Conservation (phyloP, 2,329 filamentous ascomycete species). For the Penicillium griseofulvum region DNA sequence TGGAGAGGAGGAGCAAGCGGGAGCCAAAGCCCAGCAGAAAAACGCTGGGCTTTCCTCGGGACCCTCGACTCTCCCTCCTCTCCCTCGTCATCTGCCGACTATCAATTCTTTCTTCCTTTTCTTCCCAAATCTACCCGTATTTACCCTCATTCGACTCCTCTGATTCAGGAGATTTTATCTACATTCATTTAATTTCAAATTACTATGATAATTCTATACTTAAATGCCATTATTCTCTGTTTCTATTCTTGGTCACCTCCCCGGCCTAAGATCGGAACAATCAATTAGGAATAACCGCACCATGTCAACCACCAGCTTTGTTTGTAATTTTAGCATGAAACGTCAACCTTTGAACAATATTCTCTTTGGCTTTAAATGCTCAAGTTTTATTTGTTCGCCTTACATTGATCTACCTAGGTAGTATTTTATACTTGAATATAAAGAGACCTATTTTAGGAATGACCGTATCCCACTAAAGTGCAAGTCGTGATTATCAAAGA, state of each 20-base stretch:
- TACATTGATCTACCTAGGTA: not conserved
- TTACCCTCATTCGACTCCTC: constrained; percentile 65
- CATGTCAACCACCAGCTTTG: constrained; percentile 12
- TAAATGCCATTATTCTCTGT: constrained; percentile 11
- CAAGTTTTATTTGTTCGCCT: not conserved
- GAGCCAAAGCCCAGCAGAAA: constrained; percentile 26
- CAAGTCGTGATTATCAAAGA: not conserved
- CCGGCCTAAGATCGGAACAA: constrained; percentile 8
- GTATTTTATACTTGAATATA: not conserved
- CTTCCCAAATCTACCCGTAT: constrained; percentile 50
- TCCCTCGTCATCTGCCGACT: constrained; percentile 32
- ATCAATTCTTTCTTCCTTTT: constrained; percentile 1
- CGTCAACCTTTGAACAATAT: not conserved
- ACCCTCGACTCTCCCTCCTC: constrained; percentile 34
- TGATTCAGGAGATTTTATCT: constrained; percentile 35
- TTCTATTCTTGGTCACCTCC: constrained; percentile 1
- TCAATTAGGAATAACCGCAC: not conserved
- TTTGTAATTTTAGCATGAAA: constrained; percentile 4
- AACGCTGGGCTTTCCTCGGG: constrained; percentile 20
- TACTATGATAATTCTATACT: constrained; percentile 2
- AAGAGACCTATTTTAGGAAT: not conserved
- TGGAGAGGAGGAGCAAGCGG: constrained; percentile 37
- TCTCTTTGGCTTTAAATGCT: not conserved
- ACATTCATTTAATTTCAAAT: not conserved
- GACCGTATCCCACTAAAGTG: not conserved